Evolutionary conservation across 2,329 filamentous ascomycete species (phyloP).

Genomic region (Chaetomiaceae sp.): DNA sequence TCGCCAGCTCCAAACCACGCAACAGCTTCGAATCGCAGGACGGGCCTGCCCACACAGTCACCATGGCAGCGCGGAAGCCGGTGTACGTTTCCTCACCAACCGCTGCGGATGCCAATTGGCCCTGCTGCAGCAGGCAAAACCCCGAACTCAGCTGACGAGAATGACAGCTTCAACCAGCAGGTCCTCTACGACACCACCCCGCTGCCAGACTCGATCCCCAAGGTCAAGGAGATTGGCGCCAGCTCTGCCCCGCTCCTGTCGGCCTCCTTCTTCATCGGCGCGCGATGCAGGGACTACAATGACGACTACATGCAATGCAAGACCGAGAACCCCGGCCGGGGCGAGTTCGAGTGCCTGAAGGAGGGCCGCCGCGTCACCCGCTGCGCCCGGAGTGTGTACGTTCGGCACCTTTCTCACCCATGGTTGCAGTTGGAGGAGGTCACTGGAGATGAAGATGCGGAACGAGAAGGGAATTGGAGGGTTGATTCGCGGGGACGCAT

Average conservation of each 20-base stretch:
- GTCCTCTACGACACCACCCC: slow-evolving; percentile 94
- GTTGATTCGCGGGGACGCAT: background rate
- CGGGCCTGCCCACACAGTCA: slow-evolving; percentile 36
- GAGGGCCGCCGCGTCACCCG: slow-evolving; percentile 94
- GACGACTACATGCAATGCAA: slow-evolving; percentile 99
- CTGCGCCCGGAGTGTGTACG: slow-evolving; percentile 94
- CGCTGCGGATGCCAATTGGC: slow-evolving; percentile 15
- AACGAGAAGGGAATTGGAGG: background rate
- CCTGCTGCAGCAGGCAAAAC: background rate
- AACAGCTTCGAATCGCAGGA: slow-evolving; percentile 23
- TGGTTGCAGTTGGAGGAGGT: slow-evolving; percentile 3
- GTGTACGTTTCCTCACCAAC: slow-evolving; percentile 41
- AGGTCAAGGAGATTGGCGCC: slow-evolving; percentile 88
- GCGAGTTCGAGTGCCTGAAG: slow-evolving; percentile 91
- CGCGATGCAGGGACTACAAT: slow-evolving; percentile 90
- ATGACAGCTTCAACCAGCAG: slow-evolving; percentile 82
- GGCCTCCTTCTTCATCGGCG: slow-evolving; percentile 94
- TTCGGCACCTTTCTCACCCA: slow-evolving; percentile 29
- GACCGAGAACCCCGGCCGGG: slow-evolving; percentile 82
- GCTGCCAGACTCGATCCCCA: slow-evolving; percentile 84
- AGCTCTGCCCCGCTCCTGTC: slow-evolving; percentile 89
- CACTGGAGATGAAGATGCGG: background rate
- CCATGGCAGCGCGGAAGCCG: slow-evolving; percentile 58
- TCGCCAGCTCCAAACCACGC: slow-evolving; percentile 28
- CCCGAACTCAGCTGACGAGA: slow-evolving; percentile 2